Evolutionary conservation across 2,329 filamentous ascomycete species (phyloP).

Genomic region (Neoscytalidium dimidiatum): DNA sequence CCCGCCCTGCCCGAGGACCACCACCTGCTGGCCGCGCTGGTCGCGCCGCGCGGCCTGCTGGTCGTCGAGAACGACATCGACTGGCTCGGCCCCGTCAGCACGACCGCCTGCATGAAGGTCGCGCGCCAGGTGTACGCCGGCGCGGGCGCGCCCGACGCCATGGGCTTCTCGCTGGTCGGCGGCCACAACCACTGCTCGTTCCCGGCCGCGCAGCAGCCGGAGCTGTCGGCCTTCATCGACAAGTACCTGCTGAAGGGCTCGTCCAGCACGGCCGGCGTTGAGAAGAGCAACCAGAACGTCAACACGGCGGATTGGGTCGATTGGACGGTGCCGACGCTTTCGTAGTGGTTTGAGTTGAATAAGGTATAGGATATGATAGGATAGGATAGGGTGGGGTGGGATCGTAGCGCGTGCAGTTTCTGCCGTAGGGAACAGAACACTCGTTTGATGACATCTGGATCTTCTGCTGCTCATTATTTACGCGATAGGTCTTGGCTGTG

Average conservation of each 20-base stretch:
- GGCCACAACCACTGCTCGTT: conserved; percentile 60
- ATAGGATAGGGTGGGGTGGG: too few relatives aligned
- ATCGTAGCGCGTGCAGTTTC: too few relatives aligned
- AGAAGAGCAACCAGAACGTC: conserved; percentile 32
- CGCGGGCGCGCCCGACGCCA: conserved; percentile 54
- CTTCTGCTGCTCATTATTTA: too few relatives aligned
- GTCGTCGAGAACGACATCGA: conserved; percentile 61
- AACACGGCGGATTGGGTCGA: conserved; percentile 38
- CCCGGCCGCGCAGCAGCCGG: conserved; percentile 51
- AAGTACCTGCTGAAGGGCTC: conserved; percentile 51
- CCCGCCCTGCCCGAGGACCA: conserved; percentile 57
- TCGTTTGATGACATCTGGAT: neutral
- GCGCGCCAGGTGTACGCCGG: conserved; percentile 57
- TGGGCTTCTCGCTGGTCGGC: conserved; percentile 60
- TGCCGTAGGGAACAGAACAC: neutral
- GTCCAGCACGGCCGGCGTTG: conserved; percentile 34
- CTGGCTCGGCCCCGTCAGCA: conserved; percentile 60
- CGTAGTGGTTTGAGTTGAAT: conserved; percentile 6
- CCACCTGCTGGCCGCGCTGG: conserved; percentile 59
- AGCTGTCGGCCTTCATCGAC: conserved; percentile 58
- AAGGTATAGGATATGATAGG: too few relatives aligned
- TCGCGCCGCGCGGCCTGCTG: conserved; percentile 58
- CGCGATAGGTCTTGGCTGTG: too few relatives aligned
- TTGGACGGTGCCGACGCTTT: conserved; percentile 37
- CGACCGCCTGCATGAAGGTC: conserved; percentile 60